These are phyloP conservation scores for Fusarium annulatum DNA, from an alignment of 2,329 filamentous ascomycete species.

Conservation along the genomic window DNA sequence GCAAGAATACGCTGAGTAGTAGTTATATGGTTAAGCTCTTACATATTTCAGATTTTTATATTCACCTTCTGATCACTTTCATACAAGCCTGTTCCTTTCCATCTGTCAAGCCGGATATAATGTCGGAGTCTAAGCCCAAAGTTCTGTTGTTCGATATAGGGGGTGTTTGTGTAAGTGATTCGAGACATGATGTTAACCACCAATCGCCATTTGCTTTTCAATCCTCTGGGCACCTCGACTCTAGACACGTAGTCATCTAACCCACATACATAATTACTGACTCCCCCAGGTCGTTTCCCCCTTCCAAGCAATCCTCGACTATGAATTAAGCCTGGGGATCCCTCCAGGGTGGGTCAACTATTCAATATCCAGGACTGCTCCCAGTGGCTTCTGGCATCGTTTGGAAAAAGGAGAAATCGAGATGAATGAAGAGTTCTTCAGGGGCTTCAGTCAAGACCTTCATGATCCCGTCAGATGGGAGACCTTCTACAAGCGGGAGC, in stretches of 20 bases:
- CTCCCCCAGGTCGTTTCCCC: slow-evolving; percentile 80
- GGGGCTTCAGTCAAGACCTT: slow-evolving; percentile 80
- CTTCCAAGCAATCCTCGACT: slow-evolving; percentile 92
- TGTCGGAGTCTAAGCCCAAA: slow-evolving; percentile 65
- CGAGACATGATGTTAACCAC: background rate
- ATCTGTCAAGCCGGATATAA: background rate
- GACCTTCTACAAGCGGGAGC: slow-evolving; percentile 65
- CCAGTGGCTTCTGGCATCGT: slow-evolving; percentile 86
- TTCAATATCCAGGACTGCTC: slow-evolving; percentile 82
- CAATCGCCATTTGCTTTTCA: background rate
- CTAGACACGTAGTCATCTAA: no score
- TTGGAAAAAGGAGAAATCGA: slow-evolving; percentile 86
- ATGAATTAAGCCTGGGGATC: slow-evolving; percentile 80
- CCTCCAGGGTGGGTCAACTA: slow-evolving; percentile 92
- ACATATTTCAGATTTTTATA: slow-evolving; percentile 17
- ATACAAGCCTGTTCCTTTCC: background rate
- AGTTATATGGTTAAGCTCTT: background rate
- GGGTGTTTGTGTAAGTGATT: slow-evolving; percentile 86
- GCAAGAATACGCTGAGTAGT: background rate
- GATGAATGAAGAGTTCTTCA: slow-evolving; percentile 80
- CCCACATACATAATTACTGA: slow-evolving; percentile 4
- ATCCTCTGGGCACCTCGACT: background rate
- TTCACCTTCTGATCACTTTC: slow-evolving; percentile 19
- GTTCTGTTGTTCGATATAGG: slow-evolving; percentile 94
- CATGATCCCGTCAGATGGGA: slow-evolving; percentile 75